These are phyloP conservation scores for Mitragyna speciosa DNA, from an alignment of 257 asterid species.

Conservation along the genomic window DNA sequence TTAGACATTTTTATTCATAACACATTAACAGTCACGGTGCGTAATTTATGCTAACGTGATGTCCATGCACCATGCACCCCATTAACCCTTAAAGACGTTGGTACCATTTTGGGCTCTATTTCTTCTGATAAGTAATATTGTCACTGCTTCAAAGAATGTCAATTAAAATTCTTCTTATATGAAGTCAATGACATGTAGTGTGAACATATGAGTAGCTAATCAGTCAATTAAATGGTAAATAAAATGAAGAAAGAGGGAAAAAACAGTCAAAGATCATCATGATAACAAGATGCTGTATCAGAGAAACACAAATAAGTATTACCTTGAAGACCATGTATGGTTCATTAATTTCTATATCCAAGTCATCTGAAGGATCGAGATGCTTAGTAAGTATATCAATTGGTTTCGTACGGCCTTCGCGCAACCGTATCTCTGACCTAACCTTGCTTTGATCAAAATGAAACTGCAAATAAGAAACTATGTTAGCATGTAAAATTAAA, in stretches of 20 bases:
- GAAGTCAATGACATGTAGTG: not conserved
- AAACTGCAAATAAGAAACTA: constrained; percentile 51
- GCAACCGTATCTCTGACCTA: constrained; percentile 88
- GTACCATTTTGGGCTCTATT: not conserved
- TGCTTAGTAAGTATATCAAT: constrained; percentile 87
- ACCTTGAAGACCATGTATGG: constrained; percentile 91
- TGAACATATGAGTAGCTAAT: not conserved
- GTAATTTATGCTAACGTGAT: not conserved
- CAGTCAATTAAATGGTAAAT: not conserved
- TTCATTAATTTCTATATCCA: constrained; percentile 79
- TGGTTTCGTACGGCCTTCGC: constrained; percentile 91
- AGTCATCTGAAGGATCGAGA: constrained; percentile 80
- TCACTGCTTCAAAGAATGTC: not conserved
- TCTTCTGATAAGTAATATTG: not conserved
- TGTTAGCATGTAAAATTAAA: constrained; percentile 16
- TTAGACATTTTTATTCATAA: not conserved
- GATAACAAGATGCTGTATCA: not conserved
- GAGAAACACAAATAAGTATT: constrained; percentile 13
- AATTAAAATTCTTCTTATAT: not conserved
- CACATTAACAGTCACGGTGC: not conserved
- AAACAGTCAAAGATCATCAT: not conserved
- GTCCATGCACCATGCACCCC: not conserved
- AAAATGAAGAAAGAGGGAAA: not conserved
- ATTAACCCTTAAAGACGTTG: not conserved
- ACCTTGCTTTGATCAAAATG: constrained; percentile 96